These are phyloP conservation scores for Phytophthora colocasiae DNA, from an alignment of 352 stramenopile species.

Conservation along the genomic window DNA sequence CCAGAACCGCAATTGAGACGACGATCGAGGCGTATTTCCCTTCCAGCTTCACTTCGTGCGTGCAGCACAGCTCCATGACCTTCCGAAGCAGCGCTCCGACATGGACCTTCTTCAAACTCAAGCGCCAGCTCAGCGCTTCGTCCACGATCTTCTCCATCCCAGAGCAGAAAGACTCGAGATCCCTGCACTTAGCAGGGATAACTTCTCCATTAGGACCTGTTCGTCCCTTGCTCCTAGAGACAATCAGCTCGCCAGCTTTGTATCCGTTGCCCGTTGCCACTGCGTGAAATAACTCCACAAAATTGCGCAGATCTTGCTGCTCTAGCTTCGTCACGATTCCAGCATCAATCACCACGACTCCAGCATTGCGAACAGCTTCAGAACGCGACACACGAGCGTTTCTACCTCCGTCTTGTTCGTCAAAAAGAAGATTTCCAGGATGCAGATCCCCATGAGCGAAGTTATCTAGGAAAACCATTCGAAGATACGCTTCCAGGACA, in stretches of 20 bases:
- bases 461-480: constrained; percentile 97
- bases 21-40: constrained; percentile 95
- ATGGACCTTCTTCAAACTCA: constrained; percentile 79
- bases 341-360: constrained; percentile 83
- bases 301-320: constrained; percentile 78
- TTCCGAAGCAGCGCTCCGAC: constrained; percentile 74
- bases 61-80: constrained; percentile 92
- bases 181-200: constrained; percentile 57
- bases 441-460: constrained; percentile 95
- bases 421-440: constrained; percentile 91
- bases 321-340: constrained; percentile 88
- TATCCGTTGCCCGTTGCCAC: constrained; percentile 84
- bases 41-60: constrained; percentile 94
- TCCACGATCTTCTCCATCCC: constrained; percentile 80
- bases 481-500: constrained; percentile 88
- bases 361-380: constrained; percentile 35
- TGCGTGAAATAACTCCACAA: constrained; percentile 89
- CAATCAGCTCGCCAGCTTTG: constrained; percentile 80
- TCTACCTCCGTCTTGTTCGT: constrained; percentile 32
- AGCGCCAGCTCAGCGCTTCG: constrained; percentile 65
- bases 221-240: constrained; percentile 63
- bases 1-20: constrained; percentile 95
- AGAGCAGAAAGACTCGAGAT: constrained; percentile 75
- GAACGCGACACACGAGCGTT: constrained; percentile 26
- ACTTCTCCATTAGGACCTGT: constrained; percentile 35